Evolutionary conservation across 257 asterid genomes (phyloP).

Genomic region (Gynochthodes officinalis): DNA sequence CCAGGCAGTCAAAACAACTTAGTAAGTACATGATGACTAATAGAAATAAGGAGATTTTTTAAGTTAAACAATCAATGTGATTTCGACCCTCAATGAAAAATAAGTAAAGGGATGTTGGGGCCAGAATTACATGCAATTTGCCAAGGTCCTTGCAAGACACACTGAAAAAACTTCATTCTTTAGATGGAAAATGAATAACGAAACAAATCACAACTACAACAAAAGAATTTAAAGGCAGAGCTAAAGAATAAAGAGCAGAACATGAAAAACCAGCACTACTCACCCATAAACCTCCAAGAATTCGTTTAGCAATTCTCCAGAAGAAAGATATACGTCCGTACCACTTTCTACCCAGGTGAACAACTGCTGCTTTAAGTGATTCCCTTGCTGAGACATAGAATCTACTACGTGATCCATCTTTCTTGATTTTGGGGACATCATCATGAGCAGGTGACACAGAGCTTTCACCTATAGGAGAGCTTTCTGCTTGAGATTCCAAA

Average conservation of each 20-base stretch:
- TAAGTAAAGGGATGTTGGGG: not conserved
- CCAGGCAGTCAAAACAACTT: not conserved
- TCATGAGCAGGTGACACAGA: slow-evolving; percentile 41
- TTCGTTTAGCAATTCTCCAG: slow-evolving; percentile 63
- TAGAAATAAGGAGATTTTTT: not conserved
- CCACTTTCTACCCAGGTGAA: slow-evolving; percentile 77
- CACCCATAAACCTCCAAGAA: slow-evolving; percentile 94
- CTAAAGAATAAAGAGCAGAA: not conserved
- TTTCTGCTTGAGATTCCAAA: slow-evolving; percentile 56
- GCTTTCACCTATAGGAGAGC: slow-evolving; percentile 37
- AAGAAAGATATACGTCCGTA: slow-evolving; percentile 72
- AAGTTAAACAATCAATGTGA: not conserved
- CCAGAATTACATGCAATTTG: not conserved
- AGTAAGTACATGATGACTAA: not conserved
- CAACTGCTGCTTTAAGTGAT: slow-evolving; percentile 73
- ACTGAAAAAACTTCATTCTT: not conserved
- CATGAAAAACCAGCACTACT: slow-evolving; percentile 24
- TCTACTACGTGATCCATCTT: slow-evolving; percentile 54
- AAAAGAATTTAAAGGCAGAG: not conserved
- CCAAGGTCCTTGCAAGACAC: not conserved
- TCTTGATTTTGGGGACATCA: slow-evolving; percentile 39
- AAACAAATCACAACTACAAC: not conserved
- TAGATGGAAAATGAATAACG: not conserved
- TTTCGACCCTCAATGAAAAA: too few species aligned
- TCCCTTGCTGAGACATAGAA: slow-evolving; percentile 69